Conservation (phyloP, 2,329 filamentous ascomycete species). For the Cladosporium sp. region DNA sequence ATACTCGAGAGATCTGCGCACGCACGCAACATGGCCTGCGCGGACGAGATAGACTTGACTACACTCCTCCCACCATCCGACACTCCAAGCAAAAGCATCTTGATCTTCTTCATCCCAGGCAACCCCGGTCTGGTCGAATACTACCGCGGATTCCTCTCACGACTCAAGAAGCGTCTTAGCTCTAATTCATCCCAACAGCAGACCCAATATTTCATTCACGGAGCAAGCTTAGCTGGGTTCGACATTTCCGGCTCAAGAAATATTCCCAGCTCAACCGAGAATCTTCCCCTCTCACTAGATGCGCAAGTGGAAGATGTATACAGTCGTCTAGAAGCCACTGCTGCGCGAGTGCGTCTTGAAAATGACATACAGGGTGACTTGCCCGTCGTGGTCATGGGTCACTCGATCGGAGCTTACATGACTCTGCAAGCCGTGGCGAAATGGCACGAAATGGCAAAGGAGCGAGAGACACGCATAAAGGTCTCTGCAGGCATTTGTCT, state of each 20-base stretch:
- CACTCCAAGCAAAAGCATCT: slow-evolving; percentile 21
- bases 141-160: slow-evolving; percentile 63
- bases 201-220: slow-evolving; percentile 44
- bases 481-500: slow-evolving; percentile 36
- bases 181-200: not conserved
- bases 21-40: not conserved
- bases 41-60: slow-evolving; percentile 1
- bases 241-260: slow-evolving; percentile 26
- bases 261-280: slow-evolving; percentile 12
- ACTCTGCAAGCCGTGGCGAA: slow-evolving; percentile 34
- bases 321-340: slow-evolving; percentile 2
- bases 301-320: slow-evolving; percentile 7
- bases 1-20: too few species aligned
- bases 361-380: slow-evolving; percentile 8
- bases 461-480: slow-evolving; percentile 6
- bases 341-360: not conserved
- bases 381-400: slow-evolving; percentile 40
- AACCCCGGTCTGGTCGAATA: slow-evolving; percentile 74
- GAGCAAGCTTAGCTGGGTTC: slow-evolving; percentile 41
- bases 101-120: slow-evolving; percentile 71
- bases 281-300: slow-evolving; percentile 3
- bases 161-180: slow-evolving; percentile 40
- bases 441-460: slow-evolving; percentile 17
- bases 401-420: slow-evolving; percentile 46
- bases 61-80: not conserved